Percentiles rank a stretch among this genome's conserved stretches.
Conservation (phyloP, 2,329 filamentous ascomycete species). For the Dactylellina haptotyla region DNA sequence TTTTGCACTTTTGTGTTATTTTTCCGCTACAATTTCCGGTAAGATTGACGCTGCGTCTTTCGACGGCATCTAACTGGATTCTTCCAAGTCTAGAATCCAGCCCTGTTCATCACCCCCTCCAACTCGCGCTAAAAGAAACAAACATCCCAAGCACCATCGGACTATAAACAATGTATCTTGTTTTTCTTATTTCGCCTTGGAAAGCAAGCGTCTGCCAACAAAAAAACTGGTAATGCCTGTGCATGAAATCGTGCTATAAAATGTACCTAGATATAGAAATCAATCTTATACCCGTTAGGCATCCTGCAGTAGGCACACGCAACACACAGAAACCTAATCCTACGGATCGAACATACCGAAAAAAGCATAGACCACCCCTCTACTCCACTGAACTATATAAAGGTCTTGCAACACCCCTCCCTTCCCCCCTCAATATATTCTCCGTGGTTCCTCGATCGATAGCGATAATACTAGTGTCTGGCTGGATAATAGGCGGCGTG, state of each 20-base stretch:
- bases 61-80: not conserved
- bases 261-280: not conserved
- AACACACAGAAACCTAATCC: not conserved
- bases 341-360: constrained; percentile 27
- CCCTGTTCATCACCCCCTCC: not conserved
- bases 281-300: too few relatives aligned
- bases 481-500: not conserved
- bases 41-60: not conserved
- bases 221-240: not conserved
- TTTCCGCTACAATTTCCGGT: not conserved
- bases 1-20: not conserved
- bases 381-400: not conserved
- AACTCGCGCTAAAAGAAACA: not conserved
- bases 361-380: not conserved
- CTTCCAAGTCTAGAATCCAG: not conserved
- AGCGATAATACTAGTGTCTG: not conserved
- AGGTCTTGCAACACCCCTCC: too few relatives aligned
- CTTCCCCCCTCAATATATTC: not conserved
- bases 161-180: too few relatives aligned
- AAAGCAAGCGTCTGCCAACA: not conserved
- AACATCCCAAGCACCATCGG: constrained; percentile 15
- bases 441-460: constrained; percentile 28
- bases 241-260: not conserved
- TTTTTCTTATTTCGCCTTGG: constrained; percentile 13
- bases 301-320: not conserved